Percentiles rank a stretch among this genome's conserved stretches.
Conservation (phyloP, 163 green algal species). For the Volvox carteri region DNA sequence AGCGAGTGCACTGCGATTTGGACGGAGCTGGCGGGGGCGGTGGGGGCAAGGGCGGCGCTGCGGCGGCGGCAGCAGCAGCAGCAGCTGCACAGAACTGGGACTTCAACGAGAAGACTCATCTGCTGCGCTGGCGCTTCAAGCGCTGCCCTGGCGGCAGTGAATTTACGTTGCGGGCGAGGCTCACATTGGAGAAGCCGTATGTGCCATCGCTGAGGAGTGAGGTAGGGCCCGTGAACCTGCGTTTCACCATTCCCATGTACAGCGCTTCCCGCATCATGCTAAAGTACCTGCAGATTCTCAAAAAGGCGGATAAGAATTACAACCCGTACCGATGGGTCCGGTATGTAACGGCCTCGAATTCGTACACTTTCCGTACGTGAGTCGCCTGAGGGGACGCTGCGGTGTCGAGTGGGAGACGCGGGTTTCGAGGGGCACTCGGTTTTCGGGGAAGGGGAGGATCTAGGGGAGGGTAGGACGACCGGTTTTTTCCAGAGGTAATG, state of each 20-base stretch:
- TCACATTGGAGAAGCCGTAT: conserved; percentile 77
- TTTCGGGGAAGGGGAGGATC: too few species aligned
- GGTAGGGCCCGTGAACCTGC: conserved; percentile 92
- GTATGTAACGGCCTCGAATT: conserved; percentile 94
- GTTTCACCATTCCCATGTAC: conserved; percentile 94
- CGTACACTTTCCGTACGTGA: conserved; percentile 90
- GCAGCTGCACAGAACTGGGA: conserved; percentile 78
- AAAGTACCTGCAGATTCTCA: conserved; percentile 95
- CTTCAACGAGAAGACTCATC: conserved; percentile 86
- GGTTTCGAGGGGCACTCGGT: too few species aligned
- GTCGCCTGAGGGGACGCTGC: too few species aligned
- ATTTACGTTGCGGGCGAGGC: conserved; percentile 74
- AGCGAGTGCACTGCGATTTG: conserved; percentile 81
- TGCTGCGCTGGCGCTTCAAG: conserved; percentile 91
- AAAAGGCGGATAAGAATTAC: conserved; percentile 84
- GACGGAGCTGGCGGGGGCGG: not conserved
- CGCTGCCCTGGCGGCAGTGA: conserved; percentile 80
- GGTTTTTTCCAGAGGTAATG: too few species aligned
- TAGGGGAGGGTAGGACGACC: too few species aligned
- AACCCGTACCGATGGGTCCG: conserved; percentile 94
- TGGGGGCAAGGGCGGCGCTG: not conserved
- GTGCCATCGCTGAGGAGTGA: conserved; percentile 62
- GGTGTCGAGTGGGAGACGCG: too few species aligned
- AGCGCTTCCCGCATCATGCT: conserved; percentile 86
- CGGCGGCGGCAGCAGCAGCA: conserved; percentile 17